Evolutionary conservation across 495 filamentous ascomycete species (phyloP).

Genomic region (Penicillium robsamsonii): DNA sequence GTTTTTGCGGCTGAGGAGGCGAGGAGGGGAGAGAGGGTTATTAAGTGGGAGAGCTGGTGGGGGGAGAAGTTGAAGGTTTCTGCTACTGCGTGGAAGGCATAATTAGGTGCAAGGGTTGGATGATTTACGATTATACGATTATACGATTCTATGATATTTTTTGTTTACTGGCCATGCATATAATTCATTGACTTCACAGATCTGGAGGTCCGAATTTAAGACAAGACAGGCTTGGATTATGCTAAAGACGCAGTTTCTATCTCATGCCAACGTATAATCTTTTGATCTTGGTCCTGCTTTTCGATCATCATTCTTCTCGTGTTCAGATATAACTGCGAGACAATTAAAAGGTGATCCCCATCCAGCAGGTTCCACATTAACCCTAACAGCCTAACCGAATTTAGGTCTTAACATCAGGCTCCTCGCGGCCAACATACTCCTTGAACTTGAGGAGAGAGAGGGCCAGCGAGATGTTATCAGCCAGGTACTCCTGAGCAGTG

Average conservation of each 20-base stretch:
- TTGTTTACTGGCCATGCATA: background rate
- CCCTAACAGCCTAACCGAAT: slow-evolving; percentile 1
- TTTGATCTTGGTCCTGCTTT: slow-evolving; percentile 15
- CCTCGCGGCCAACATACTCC: slow-evolving; percentile 81
- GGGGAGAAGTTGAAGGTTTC: slow-evolving; percentile 36
- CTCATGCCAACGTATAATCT: slow-evolving; percentile 10
- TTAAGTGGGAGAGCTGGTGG: slow-evolving; percentile 85
- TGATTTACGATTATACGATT: slow-evolving; percentile 6
- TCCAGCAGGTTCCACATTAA: slow-evolving; percentile 29
- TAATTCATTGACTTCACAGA: background rate
- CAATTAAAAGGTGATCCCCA: slow-evolving; percentile 27
- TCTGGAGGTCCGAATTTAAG: background rate
- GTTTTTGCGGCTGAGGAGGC: slow-evolving; percentile 95
- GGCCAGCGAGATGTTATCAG: slow-evolving; percentile 81
- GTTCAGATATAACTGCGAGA: slow-evolving; percentile 10
- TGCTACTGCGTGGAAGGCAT: slow-evolving; percentile 14
- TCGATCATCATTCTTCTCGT: slow-evolving; percentile 18
- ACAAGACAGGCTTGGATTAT: slow-evolving; percentile 6
- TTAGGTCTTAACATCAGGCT: slow-evolving; percentile 94
- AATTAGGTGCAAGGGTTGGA: background rate
- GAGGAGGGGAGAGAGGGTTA: slow-evolving; percentile 60
- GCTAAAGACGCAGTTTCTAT: slow-evolving; percentile 1
- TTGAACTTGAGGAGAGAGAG: slow-evolving; percentile 83
- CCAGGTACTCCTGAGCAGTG: slow-evolving; percentile 91
- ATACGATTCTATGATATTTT: slow-evolving; percentile 14